Base-by-base conservation (phyloP, 768 basidiomycete species). In the Lentinula sp. region DNA sequence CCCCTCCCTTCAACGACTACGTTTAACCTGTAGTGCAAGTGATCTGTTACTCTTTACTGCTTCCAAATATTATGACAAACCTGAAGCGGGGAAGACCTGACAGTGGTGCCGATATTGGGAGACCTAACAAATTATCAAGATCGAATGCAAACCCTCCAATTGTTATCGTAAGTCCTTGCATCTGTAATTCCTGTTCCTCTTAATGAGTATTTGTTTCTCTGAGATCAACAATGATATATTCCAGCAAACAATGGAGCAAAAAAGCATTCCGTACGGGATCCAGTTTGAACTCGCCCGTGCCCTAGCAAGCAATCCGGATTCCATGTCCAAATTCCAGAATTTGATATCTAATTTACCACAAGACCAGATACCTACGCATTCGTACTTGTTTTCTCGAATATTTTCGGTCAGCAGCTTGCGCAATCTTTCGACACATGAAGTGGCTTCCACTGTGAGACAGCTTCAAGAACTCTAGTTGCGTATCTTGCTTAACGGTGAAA, bases 221-320 rank as follows among this genome's bases (percentile, higher is more conserved):
- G 13, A 56, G 37, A n/a, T 32, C 16, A n/a, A 54, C 50, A 41
- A 49, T 6, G 35, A 20, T 45, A 20, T 28, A 6, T 16, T 71
- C 10, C 70, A 73, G 60, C 42, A 56, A 6, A 52, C 61, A 28
- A 68, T 79, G 51, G 65, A 74, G n/a, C 33, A 49, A 7, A 66
- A 67, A 39, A 67, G 68, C 1, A 61, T 82, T 4, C 72, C 76
- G 2, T 80, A 75, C 60, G 80, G 82, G 8, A 79, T 77, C 1
- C 84, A 81, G 58, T 86, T 80, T 70, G 82, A 85, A 64, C 75
- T 86, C 28, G 81, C 77, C 82, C 77, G 82, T 0, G 23, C 8
- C 18, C 8, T 55, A 8, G 53, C 16, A 15, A 23, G 18, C 37
- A 10, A 18, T n/a, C 18, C 9, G 35, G 36, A 18, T 36, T 18